These are phyloP conservation scores for Chlorella sp. DNA, from an alignment of 139 green algal species.

Conservation along the genomic window DNA sequence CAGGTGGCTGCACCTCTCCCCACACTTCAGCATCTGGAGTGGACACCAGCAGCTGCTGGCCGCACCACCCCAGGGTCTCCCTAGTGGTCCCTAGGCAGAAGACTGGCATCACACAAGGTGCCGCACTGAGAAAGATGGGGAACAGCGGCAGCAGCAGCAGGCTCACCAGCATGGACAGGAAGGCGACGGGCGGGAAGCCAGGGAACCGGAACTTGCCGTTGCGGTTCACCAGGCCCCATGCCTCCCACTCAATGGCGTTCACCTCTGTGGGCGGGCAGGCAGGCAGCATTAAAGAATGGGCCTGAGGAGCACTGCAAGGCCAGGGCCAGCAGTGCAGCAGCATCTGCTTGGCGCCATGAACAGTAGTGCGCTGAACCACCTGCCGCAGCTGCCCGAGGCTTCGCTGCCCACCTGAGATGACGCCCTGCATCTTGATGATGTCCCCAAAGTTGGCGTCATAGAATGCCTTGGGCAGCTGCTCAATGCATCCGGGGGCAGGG, in stretches of 20 bases:
- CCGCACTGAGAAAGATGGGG: too few species aligned
- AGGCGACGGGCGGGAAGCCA: conserved; percentile 23
- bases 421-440: conserved; percentile 17
- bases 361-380: too few species aligned
- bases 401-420: conserved; percentile 19
- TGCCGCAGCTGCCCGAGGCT: too few species aligned
- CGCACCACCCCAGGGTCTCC: too few species aligned
- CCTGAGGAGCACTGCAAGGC: too few species aligned
- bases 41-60: too few species aligned
- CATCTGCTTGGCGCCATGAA: too few species aligned
- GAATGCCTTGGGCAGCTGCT: conserved; percentile 13
- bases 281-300: too few species aligned
- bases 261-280: conserved; percentile 7
- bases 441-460: conserved; percentile 26
- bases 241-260: conserved; percentile 10
- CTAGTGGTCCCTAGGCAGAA: too few species aligned
- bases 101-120: too few species aligned
- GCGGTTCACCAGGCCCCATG: neutral
- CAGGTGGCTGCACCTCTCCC: neutral
- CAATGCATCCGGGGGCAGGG: neutral
- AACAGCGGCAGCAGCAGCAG: neutral
- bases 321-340: neutral
- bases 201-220: conserved; percentile 12
- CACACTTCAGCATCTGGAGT: too few species aligned
- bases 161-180: conserved; percentile 13